A percentile compares a stretch with the other conserved stretches of the same genome.
These are phyloP conservation scores for Penicillium maclennaniae DNA, from an alignment of 495 filamentous ascomycete genomes.

Conservation along the genomic window DNA sequence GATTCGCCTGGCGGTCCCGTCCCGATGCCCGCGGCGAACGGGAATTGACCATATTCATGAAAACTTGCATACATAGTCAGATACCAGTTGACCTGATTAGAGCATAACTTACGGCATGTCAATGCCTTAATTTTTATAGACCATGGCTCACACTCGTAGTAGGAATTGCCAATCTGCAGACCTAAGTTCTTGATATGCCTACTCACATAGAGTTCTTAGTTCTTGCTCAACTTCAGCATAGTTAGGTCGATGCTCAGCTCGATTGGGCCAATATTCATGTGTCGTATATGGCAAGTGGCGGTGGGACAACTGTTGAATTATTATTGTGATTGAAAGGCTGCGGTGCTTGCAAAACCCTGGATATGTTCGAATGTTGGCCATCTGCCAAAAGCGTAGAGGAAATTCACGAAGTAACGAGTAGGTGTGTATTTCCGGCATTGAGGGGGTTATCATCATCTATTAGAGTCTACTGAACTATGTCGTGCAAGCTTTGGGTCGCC, in stretches of 20 bases:
- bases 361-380: background rate
- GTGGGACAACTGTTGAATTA: background rate
- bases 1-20: constrained; percentile 84
- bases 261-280: background rate
- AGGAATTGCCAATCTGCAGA: background rate
- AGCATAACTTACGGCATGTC: constrained; percentile 17
- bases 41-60: constrained; percentile 11
- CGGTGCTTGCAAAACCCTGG: background rate
- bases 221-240: background rate
- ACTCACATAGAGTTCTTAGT: too few relatives aligned
- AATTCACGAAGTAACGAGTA: background rate
- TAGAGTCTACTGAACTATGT: too few relatives aligned
- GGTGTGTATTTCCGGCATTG: too few relatives aligned
- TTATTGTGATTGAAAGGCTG: background rate
- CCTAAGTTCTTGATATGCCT: background rate
- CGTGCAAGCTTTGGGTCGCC: background rate
- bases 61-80: constrained; percentile 15
- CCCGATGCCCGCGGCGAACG: constrained; percentile 51
- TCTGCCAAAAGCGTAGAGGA: background rate
- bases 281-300: background rate
- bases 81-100: constrained; percentile 10
- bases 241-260: too few relatives aligned
- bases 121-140: constrained; percentile 4
- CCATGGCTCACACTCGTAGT: background rate
- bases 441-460: too few relatives aligned